These are phyloP conservation scores for Capsicum chinense DNA, from an alignment of 257 asterid genomes.

Conservation along the genomic window DNA sequence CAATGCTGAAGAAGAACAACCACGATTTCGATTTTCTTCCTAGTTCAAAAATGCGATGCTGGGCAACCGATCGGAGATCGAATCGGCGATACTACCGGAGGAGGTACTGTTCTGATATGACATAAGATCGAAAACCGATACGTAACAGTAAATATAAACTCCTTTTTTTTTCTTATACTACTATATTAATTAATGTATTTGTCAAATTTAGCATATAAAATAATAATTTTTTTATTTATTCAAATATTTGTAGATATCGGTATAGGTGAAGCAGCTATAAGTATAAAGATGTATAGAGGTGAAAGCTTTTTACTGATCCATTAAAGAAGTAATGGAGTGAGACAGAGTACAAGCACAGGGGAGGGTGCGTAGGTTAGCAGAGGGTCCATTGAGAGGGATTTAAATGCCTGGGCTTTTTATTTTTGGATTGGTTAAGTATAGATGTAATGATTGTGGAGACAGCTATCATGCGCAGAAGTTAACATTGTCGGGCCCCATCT, in stretches of 20 bases:
- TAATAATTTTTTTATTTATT: neutral
- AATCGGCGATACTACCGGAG: slow-evolving; percentile 51
- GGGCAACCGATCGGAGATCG: slow-evolving; percentile 69
- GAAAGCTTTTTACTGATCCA: slow-evolving; percentile 55
- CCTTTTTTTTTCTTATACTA: neutral
- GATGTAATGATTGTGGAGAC: slow-evolving; percentile 53
- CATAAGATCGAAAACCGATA: slow-evolving; percentile 49
- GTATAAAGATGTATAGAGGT: neutral
- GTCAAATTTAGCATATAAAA: neutral
- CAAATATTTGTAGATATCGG: neutral
- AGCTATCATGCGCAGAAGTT: slow-evolving; percentile 67
- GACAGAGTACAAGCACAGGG: slow-evolving; percentile 32
- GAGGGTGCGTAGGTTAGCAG: slow-evolving; percentile 68
- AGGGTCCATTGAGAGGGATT: slow-evolving; percentile 29
- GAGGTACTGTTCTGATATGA: slow-evolving; percentile 36
- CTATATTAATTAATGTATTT: slow-evolving; percentile 9
- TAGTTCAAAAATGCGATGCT: slow-evolving; percentile 17
- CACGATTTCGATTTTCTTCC: slow-evolving; percentile 35
- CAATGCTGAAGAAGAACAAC: slow-evolving; percentile 35
- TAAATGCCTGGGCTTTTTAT: slow-evolving; percentile 45
- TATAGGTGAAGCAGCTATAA: slow-evolving; percentile 40
- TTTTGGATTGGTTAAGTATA: slow-evolving; percentile 15
- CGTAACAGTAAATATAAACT: neutral
- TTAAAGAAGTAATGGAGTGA: slow-evolving; percentile 40
- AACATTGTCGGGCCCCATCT: neutral